Conservation (phyloP, 2,329 filamentous ascomycete genomes). For the Myotisia sp. region DNA sequence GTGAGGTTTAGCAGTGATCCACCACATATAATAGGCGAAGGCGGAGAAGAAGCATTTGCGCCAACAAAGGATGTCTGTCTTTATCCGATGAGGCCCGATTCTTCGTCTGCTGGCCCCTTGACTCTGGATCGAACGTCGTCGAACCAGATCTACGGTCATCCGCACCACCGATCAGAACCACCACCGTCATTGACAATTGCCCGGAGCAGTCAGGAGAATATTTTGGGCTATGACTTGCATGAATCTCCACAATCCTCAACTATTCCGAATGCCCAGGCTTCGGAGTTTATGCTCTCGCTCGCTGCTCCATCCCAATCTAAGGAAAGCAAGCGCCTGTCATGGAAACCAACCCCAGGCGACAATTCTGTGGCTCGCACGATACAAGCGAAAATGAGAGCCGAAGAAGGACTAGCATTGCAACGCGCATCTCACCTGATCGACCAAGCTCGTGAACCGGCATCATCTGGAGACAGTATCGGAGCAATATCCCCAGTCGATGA, state of each 20-base stretch:
- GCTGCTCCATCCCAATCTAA: slow-evolving; percentile 14
- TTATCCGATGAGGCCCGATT: slow-evolving; percentile 12
- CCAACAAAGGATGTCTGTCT: slow-evolving; percentile 52
- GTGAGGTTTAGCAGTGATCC: slow-evolving; percentile 60
- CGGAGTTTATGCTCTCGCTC: slow-evolving; percentile 25
- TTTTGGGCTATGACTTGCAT: too few relatives aligned
- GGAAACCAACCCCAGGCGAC: slow-evolving; percentile 23
- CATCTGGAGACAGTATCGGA: too few relatives aligned
- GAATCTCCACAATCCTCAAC: slow-evolving; percentile 14
- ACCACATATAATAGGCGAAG: slow-evolving; percentile 77
- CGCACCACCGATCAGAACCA: neutral
- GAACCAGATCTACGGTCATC: slow-evolving; percentile 1
- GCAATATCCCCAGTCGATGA: too few relatives aligned
- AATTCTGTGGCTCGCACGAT: slow-evolving; percentile 34
- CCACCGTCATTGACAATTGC: slow-evolving; percentile 1
- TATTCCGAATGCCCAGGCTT: slow-evolving; percentile 23
- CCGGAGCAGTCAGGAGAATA: neutral
- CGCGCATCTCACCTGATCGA: too few relatives aligned
- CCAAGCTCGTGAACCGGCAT: too few relatives aligned
- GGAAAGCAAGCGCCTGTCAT: slow-evolving; percentile 27
- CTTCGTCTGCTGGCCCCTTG: slow-evolving; percentile 7
- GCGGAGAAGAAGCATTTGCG: slow-evolving; percentile 69
- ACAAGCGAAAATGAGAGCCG: slow-evolving; percentile 38
- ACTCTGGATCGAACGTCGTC: slow-evolving; percentile 6
- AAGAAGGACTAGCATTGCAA: slow-evolving; percentile 38